Conservation (phyloP, 331 rosid genomes). For the Arachis monticola region DNA sequence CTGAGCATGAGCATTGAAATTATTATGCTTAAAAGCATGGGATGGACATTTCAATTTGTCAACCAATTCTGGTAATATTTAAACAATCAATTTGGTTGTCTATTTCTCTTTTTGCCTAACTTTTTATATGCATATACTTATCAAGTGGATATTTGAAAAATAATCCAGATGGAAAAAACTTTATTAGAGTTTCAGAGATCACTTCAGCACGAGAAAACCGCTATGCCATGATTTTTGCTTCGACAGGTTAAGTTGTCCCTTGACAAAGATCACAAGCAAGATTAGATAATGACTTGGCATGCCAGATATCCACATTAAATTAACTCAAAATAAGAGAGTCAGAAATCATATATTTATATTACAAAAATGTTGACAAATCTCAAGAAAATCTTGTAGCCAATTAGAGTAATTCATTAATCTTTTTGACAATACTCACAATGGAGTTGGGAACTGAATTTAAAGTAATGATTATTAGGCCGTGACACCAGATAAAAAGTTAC, state of each 20-base stretch:
- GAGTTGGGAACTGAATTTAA: neutral
- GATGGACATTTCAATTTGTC: neutral
- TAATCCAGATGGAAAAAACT: slow-evolving; percentile 11
- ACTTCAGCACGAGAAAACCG: slow-evolving; percentile 35
- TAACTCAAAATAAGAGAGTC: slow-evolving; percentile 14
- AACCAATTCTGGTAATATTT: slow-evolving; percentile 1
- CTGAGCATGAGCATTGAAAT: neutral
- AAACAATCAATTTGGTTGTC: neutral
- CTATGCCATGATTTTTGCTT: slow-evolving; percentile 40
- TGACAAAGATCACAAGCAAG: slow-evolving; percentile 31
- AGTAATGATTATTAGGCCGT: neutral
- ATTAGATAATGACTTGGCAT: slow-evolving; percentile 20
- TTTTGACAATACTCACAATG: neutral
- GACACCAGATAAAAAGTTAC: neutral
- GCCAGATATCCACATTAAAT: slow-evolving; percentile 15
- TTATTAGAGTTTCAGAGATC: slow-evolving; percentile 31
- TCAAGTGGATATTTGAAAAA: slow-evolving; percentile 43
- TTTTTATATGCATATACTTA: slow-evolving; percentile 21
- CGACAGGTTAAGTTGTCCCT: slow-evolving; percentile 47
- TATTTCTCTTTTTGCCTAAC: slow-evolving; percentile 46
- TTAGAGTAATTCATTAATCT: neutral
- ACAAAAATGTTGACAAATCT: slow-evolving; percentile 3
- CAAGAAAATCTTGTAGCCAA: neutral
- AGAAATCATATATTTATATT: slow-evolving; percentile 7
- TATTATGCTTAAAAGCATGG: slow-evolving; percentile 5